These are phyloP conservation scores for Teratosphaeria gauchensis DNA, from an alignment of 2,329 filamentous ascomycete species.

Conservation along the genomic window DNA sequence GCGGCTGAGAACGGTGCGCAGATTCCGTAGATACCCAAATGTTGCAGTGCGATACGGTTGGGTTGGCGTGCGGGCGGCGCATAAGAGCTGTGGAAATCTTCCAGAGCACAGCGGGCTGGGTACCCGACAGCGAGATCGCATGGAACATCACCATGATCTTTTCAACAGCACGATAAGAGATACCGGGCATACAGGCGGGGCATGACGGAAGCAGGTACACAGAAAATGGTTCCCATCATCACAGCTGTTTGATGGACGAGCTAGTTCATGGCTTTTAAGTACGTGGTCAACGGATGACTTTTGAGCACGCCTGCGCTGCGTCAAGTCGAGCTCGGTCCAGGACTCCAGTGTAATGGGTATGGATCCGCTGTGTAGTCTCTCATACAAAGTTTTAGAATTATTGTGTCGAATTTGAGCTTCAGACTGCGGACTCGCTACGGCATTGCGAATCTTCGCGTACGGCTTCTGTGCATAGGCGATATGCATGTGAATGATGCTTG, in stretches of 20 bases:
- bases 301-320: background rate
- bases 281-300: background rate
- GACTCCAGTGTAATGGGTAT: background rate
- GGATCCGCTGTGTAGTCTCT: background rate
- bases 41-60: background rate
- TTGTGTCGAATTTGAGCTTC: background rate
- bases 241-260: background rate
- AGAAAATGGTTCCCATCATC: background rate
- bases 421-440: background rate
- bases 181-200: background rate
- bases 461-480: background rate
- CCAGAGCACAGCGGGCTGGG: background rate
- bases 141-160: background rate
- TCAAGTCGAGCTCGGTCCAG: background rate
- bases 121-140: background rate
- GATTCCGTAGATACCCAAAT: background rate
- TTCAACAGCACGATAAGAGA: background rate
- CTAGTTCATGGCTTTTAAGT: background rate
- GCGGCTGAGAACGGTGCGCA: conserved; percentile 9
- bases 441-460: background rate
- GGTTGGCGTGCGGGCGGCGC: background rate
- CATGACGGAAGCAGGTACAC: background rate
- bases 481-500: background rate
- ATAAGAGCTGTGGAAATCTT: background rate
- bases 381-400: background rate